Evolutionary conservation across 2,329 filamentous ascomycete genomes (phyloP), one percentile per base, ranked within the genome.

Genomic region (Penicillium sp.): DNA sequence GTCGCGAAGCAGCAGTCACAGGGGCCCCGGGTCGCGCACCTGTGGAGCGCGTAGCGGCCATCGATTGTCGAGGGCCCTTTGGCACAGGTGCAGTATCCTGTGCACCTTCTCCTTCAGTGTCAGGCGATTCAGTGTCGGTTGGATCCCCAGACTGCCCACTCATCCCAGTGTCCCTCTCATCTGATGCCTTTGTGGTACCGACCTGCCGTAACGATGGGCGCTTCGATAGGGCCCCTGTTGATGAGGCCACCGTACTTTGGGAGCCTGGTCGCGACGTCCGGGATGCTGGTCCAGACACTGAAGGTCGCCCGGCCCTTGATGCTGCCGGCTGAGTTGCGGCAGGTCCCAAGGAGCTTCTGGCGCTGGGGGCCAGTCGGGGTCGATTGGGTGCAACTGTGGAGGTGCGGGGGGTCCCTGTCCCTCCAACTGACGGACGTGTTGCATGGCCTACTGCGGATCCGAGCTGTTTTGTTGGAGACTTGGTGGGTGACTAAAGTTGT

Each of bases 391-490:
- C 68, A 5, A 63, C 74, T 48, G 46, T 72, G 72, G 39, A 86
- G 83, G 11, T 87, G 84, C 21, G 88, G 71, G 24, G 82, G 78
- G 46, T 49, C 72, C 78, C 36, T 73, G 46, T 49, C 72, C 78
- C 36, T 73, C 79, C 43, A 56, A 65, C 56, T 31, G 73, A 70
- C 1, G 67, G 59, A 29, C 79, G 74, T 56, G 68, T 63, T 13
- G 75, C 75, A 1, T 34, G 47, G 16, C 50, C n/a, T 16, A 88
- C 86, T 2, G 86, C 74, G 1, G 85, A 79, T 16, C 75, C 61
- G n/a, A 89, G 71, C 64, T 90, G 88, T 68, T 94, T 94, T 3
- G 88, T 90, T 1, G 90, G 90, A 1, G 89, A 92, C 66, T 90
- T 92, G 0, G 84, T 87, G 2, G 90, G 89, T 55, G 88, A 91